Evolutionary conservation across 371 early-diverging fungal species (phyloP).

Genomic region (Mycotypha africana): DNA sequence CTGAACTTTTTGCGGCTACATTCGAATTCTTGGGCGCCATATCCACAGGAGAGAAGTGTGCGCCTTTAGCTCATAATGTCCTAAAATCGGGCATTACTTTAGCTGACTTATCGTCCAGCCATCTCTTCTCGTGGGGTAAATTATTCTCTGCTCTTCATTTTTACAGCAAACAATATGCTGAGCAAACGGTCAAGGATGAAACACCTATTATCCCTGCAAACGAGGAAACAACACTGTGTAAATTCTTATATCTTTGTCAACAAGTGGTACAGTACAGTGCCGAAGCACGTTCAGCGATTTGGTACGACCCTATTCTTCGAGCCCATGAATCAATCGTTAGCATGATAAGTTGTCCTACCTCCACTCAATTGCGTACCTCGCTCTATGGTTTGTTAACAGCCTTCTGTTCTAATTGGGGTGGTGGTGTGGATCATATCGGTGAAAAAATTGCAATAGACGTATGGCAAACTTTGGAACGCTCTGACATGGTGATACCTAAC

Average conservation of each 20-base stretch:
- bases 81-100: slow-evolving; percentile 14
- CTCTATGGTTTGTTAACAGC: slow-evolving; percentile 22
- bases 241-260: slow-evolving; percentile 19
- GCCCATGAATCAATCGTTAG: slow-evolving; percentile 13
- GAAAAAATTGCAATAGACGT: slow-evolving; percentile 14
- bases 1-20: slow-evolving; percentile 17
- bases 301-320: slow-evolving; percentile 8
- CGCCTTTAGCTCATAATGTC: slow-evolving; percentile 10
- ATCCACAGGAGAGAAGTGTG: slow-evolving; percentile 24
- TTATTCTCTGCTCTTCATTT: slow-evolving; percentile 24
- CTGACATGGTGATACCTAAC: slow-evolving; percentile 17
- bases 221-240: slow-evolving; percentile 18
- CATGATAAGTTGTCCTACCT: slow-evolving; percentile 23
- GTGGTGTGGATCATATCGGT: slow-evolving; percentile 19
- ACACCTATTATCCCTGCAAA: slow-evolving; percentile 8
- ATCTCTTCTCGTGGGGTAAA: slow-evolving; percentile 33
- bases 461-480: slow-evolving; percentile 21
- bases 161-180: slow-evolving; percentile 5
- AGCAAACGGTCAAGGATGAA: slow-evolving; percentile 1
- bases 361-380: slow-evolving; percentile 13
- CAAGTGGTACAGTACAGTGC: slow-evolving; percentile 27
- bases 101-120: slow-evolving; percentile 4
- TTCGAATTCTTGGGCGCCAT: slow-evolving; percentile 26
- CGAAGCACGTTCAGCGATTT: slow-evolving; percentile 13
- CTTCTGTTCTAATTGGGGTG: slow-evolving; percentile 30